Base-by-base conservation (phyloP, 306 rosid genomes). In the Prosopis cineraria region DNA sequence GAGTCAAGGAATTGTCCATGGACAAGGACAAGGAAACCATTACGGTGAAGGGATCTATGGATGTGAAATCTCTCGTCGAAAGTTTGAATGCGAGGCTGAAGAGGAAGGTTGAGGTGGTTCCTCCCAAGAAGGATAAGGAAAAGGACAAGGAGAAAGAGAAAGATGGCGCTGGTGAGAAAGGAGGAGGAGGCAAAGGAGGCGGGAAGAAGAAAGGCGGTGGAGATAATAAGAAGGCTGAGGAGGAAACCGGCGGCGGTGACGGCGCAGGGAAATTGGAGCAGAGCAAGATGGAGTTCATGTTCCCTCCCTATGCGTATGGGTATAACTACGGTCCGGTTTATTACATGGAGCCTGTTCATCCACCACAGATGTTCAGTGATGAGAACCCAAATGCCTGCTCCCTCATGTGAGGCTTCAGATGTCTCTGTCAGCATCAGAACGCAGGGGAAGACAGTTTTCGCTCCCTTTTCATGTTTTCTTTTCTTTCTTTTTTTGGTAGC, bases 341-440 rank as follows among this genome's bases (percentile, higher is more conserved):
- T 40, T 67, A 70, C 20, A 88, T 78, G 5, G 85, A 81, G 68
- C 87, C 82, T 0, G 47, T 72, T 16, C 86, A 84, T 50, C 76
- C 98, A 29, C 93, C 96, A 3, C 94, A 85, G 60, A 77, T 91
- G 58, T 95, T 95, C 77, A 95, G 98, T 58, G 99, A 93, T 3
- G 99, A 95, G 78, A 95, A 95, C 76, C 99, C 99, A 2, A 88
- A 95, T 82, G 98, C 94, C 6, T 95, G 99, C 63, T 89, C 80
- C 1, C 45, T 95, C 53, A 89, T 93, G 99, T 95, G 96, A 84
- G 65, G 29, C 70, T 39, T 65, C 56, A 62, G 44, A 59, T 10
- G 50, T 27, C 27, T 27, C 36, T 58, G 33, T 12, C 34, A 12
- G 36, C 36, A 58, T 3, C 7, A 37, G 48, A 39, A 11, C 13